Evolutionary conservation across 2,329 filamentous ascomycete species (phyloP).

Genomic region (Leptographium lundbergii): DNA sequence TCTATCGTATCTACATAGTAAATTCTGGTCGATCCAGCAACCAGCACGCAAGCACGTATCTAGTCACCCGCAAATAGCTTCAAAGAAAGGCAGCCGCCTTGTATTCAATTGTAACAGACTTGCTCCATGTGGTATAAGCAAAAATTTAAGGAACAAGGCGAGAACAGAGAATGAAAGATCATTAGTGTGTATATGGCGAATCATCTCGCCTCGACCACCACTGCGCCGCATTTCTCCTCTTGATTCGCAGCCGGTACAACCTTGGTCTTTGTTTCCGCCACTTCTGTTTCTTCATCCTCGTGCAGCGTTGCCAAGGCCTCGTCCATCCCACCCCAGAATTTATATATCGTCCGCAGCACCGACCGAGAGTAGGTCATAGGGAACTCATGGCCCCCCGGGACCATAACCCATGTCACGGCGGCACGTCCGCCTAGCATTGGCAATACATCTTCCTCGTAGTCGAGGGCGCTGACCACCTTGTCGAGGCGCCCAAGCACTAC

Average conservation of each 20-base stretch:
- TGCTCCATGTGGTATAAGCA: too few relatives aligned
- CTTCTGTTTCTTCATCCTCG: constrained; percentile 1
- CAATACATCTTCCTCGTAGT: constrained; percentile 36
- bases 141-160: not conserved
- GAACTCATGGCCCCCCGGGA: constrained; percentile 48
- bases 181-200: not conserved
- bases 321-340: constrained; percentile 28
- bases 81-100: too few relatives aligned
- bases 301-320: not conserved
- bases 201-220: not conserved
- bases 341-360: constrained; percentile 33
- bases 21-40: too few relatives aligned
- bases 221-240: not conserved
- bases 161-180: too few relatives aligned
- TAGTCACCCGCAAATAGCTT: too few relatives aligned
- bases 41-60: too few relatives aligned
- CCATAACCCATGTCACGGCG: constrained; percentile 35
- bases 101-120: too few relatives aligned
- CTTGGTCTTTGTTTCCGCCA: constrained; percentile 2
- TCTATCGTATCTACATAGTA: too few relatives aligned
- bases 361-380: constrained; percentile 40
- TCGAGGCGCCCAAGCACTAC: constrained; percentile 39
- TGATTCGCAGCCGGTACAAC: not conserved
- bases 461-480: constrained; percentile 37
- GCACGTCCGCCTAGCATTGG: constrained; percentile 37